Conservation (phyloP, 2,329 filamentous ascomycete species). For the Myriosclerotinia curreyana region DNA sequence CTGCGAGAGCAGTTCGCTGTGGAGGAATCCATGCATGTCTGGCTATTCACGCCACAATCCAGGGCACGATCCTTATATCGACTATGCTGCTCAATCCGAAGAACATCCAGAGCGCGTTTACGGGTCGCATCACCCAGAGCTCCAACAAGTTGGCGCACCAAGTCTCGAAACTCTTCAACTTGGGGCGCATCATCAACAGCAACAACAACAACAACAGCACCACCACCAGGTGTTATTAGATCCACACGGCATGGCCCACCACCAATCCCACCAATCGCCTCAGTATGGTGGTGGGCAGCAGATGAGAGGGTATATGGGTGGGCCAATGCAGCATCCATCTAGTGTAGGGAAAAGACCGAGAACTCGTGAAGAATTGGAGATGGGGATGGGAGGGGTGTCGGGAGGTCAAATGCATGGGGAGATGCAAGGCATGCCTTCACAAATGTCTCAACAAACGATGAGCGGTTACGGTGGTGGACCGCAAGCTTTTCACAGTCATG, state of each 20-base stretch:
- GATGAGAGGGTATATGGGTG: constrained; percentile 47
- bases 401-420: constrained; percentile 41
- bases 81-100: constrained; percentile 66
- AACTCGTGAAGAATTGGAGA: constrained; percentile 53
- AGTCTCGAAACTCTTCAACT: constrained; percentile 36
- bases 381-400: constrained; percentile 47
- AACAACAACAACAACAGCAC: constrained; percentile 51
- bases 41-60: constrained; percentile 62
- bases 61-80: constrained; percentile 60
- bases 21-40: constrained; percentile 66
- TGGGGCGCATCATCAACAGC: constrained; percentile 51
- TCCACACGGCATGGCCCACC: constrained; percentile 52
- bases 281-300: constrained; percentile 49
- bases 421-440: constrained; percentile 48
- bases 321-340: constrained; percentile 37
- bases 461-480: constrained; percentile 43
- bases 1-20: constrained; percentile 75
- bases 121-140: constrained; percentile 46
- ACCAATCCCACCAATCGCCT: constrained; percentile 46
- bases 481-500: constrained; percentile 66
- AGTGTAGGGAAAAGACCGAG: constrained; percentile 50
- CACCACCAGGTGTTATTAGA: constrained; percentile 55
- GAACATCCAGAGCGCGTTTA: constrained; percentile 62
- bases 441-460: constrained; percentile 55
- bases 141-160: constrained; percentile 37